phyloP scores from a whole-genome alignment of 768 basidiomycete genomes.

The Auricularia sp. region DNA sequence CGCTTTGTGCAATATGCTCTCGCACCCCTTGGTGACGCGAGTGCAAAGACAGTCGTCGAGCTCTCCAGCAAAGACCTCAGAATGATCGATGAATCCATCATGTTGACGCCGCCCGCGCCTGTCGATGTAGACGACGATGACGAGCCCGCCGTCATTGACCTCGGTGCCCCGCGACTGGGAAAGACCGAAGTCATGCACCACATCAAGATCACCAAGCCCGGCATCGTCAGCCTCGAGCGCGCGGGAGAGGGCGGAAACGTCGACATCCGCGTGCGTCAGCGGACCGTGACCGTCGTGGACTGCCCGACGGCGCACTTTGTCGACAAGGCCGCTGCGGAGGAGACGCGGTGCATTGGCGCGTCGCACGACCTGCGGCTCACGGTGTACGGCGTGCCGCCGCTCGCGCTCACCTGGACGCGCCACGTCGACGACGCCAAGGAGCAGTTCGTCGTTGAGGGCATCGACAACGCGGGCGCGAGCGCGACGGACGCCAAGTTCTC shows the following conservation, averaged over 20 bases:
- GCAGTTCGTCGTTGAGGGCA: slow-evolving; percentile 72
- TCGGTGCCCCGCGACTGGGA: slow-evolving; percentile 35
- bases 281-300: slow-evolving; percentile 61
- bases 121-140: slow-evolving; percentile 47
- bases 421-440: slow-evolving; percentile 58
- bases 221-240: slow-evolving; percentile 61
- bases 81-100: slow-evolving; percentile 46
- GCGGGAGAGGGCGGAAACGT: slow-evolving; percentile 54
- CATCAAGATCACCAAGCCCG: slow-evolving; percentile 63
- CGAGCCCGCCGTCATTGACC: slow-evolving; percentile 13
- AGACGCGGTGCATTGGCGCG: slow-evolving; percentile 56
- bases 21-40: slow-evolving; percentile 47
- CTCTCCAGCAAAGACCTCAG: slow-evolving; percentile 56
- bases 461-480: slow-evolving; percentile 45
- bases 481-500: slow-evolving; percentile 2
- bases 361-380: slow-evolving; percentile 31
- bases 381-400: slow-evolving; percentile 62
- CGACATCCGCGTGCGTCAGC: slow-evolving; percentile 62
- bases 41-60: slow-evolving; percentile 31
- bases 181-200: slow-evolving; percentile 66
- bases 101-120: slow-evolving; percentile 20
- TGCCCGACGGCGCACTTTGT: slow-evolving; percentile 71
- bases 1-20: slow-evolving; percentile 62
- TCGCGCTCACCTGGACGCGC: slow-evolving; percentile 59
- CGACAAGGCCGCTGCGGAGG: slow-evolving; percentile 30